Conservation (phyloP, 345 rosid species). For the Trapa incisa region DNA sequence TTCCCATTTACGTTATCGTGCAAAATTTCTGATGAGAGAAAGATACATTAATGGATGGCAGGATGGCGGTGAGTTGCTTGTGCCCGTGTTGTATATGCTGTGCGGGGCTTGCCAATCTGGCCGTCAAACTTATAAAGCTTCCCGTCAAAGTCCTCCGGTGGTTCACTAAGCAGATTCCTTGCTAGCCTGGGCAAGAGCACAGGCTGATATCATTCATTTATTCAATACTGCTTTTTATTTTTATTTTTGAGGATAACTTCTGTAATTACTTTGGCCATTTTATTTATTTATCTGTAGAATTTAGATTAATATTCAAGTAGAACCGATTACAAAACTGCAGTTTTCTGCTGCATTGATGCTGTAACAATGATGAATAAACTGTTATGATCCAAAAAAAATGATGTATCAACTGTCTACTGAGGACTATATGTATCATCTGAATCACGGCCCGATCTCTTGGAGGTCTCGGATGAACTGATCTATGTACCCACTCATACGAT, state of each 20-base stretch:
- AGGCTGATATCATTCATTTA: background rate
- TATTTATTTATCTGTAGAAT: background rate
- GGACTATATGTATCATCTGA: too few species aligned
- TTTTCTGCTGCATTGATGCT: too few species aligned
- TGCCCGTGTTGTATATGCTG: slow-evolving; percentile 19
- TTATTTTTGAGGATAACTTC: background rate
- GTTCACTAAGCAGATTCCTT: slow-evolving; percentile 13
- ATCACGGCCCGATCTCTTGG: slow-evolving; percentile 5
- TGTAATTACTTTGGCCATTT: background rate
- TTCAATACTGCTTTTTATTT: too few species aligned
- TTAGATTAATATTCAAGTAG: background rate
- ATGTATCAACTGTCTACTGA: too few species aligned
- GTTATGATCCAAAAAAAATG: too few species aligned
- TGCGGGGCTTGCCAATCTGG: slow-evolving; percentile 10
- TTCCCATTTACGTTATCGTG: too few species aligned
- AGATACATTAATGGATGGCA: background rate
- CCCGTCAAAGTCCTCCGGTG: slow-evolving; percentile 15
- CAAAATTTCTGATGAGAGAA: background rate
- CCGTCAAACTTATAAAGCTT: slow-evolving; percentile 12
- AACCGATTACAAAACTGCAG: too few species aligned
- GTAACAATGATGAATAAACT: too few species aligned
- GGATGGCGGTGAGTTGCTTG: slow-evolving; percentile 15
- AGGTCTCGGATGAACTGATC: slow-evolving; percentile 5
- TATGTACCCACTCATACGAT: slow-evolving; percentile 8
- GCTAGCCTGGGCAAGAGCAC: slow-evolving; percentile 1